Evolutionary conservation across 768 basidiomycete genomes (phyloP).

Genomic region (Panus rudis): DNA sequence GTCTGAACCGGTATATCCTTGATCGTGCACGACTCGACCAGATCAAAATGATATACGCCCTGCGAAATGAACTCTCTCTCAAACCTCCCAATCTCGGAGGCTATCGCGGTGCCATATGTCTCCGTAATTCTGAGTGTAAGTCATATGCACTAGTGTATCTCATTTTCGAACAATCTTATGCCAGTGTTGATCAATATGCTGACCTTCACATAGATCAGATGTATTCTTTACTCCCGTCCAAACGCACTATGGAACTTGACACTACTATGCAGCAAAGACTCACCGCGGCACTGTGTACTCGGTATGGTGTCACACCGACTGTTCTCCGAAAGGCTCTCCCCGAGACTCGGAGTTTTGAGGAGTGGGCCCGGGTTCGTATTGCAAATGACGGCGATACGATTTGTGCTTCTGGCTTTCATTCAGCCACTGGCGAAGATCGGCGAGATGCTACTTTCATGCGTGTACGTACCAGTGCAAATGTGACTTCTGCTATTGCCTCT

Average conservation of each 20-base stretch:
- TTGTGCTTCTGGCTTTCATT: conserved; percentile 13
- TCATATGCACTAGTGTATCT: too few relatives aligned
- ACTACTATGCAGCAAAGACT: too few relatives aligned
- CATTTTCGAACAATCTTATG: too few relatives aligned
- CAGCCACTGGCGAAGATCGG: conserved; percentile 16
- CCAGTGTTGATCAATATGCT: too few relatives aligned
- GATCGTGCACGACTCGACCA: conserved; percentile 8
- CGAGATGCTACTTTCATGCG: conserved; percentile 28
- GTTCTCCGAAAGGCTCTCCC: conserved; percentile 7
- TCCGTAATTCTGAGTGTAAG: too few relatives aligned
- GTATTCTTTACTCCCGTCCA: too few relatives aligned
- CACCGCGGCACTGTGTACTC: neutral
- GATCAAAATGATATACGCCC: conserved; percentile 10
- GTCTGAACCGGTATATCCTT: conserved; percentile 11
- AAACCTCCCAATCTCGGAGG: neutral
- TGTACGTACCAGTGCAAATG: conserved; percentile 20
- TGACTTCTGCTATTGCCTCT: neutral
- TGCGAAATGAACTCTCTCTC: conserved; percentile 3
- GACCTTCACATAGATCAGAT: too few relatives aligned
- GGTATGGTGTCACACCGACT: conserved; percentile 5
- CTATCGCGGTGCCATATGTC: neutral
- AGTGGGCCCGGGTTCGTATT: conserved; percentile 24
- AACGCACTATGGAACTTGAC: too few relatives aligned
- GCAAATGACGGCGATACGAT: conserved; percentile 24
- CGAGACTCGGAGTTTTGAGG: conserved; percentile 9